Evolutionary conservation across 1,284 basidiomycete species (phyloP).

Genomic region (Leucoagaricus sp.): DNA sequence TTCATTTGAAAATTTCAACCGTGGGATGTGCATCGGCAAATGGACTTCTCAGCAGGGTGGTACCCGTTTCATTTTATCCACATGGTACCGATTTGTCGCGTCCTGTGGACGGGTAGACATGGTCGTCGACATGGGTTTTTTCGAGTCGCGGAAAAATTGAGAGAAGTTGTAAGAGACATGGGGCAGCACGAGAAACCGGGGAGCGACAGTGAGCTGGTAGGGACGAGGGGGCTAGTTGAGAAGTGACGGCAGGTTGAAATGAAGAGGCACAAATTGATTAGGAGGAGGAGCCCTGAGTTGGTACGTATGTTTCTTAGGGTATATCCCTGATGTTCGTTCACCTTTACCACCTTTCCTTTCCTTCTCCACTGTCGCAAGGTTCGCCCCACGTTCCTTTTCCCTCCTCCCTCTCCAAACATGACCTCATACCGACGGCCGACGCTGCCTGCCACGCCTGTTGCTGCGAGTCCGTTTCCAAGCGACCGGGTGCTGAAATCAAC

Average conservation of each 20-base stretch:
- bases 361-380: conserved; percentile 7
- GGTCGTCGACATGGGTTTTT: not conserved
- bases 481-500: conserved; percentile 37
- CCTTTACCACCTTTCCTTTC: conserved; percentile 9
- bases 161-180: not conserved
- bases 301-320: conserved; percentile 11
- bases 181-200: not conserved
- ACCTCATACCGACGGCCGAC: conserved; percentile 26
- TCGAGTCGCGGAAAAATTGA: not conserved
- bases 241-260: conserved; percentile 11
- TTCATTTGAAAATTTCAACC: conserved; percentile 14
- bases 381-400: conserved; percentile 15
- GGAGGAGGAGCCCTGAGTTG: conserved; percentile 6
- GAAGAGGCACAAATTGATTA: conserved; percentile 3
- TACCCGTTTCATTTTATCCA: not conserved
- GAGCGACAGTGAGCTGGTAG: not conserved
- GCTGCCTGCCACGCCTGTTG: conserved; percentile 28
- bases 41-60: not conserved
- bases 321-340: conserved; percentile 1
- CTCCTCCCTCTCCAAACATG: conserved; percentile 22
- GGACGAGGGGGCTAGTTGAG: conserved; percentile 9
- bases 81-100: not conserved
- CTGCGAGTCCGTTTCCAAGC: conserved; percentile 31
- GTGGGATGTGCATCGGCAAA: conserved; percentile 1
- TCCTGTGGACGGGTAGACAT: not conserved